These are phyloP conservation scores for Leucocoprinus leucothites DNA, from an alignment of 768 basidiomycete species.

Conservation along the genomic window DNA sequence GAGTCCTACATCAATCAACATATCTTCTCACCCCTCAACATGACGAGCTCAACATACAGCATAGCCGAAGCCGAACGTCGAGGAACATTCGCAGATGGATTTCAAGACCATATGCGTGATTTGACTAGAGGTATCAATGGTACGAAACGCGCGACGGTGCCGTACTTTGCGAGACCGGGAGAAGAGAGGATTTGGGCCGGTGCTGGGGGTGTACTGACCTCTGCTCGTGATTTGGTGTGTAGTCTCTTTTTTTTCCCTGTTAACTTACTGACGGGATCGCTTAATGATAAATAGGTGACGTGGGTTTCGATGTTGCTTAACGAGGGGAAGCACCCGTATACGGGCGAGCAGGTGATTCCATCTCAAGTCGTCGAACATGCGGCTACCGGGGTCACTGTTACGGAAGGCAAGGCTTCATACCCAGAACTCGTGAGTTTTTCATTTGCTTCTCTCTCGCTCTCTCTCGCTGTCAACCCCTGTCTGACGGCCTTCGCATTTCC, in stretches of 20 bases:
- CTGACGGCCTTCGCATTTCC: too few relatives aligned
- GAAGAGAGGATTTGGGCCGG: conserved; percentile 39
- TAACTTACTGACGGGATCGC: too few relatives aligned
- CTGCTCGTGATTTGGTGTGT: conserved; percentile 37
- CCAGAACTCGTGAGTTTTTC: conserved; percentile 35
- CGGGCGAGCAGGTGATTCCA: conserved; percentile 34
- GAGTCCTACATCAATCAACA: conserved; percentile 37
- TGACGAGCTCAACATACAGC: conserved; percentile 37
- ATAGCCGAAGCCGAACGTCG: conserved; percentile 31
- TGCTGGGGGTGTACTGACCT: conserved; percentile 37
- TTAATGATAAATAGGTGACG: conserved; percentile 15
- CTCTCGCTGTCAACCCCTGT: too few relatives aligned
- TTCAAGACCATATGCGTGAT: conserved; percentile 32
- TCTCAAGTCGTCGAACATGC: conserved; percentile 32
- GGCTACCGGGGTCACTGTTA: conserved; percentile 31
- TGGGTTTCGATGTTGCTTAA: conserved; percentile 41
- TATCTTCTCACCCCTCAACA: conserved; percentile 35
- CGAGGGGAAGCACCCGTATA: conserved; percentile 34
- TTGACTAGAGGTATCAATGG: conserved; percentile 27
- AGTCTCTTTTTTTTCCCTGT: too few relatives aligned
- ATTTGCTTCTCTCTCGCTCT: too few relatives aligned
- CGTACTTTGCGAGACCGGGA: conserved; percentile 37
- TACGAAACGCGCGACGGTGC: conserved; percentile 30
- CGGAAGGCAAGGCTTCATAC: conserved; percentile 29
- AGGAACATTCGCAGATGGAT: conserved; percentile 34